Evolutionary conservation across 2,329 filamentous ascomycete genomes (phyloP).

Genomic region (Cercospora citrullina): DNA sequence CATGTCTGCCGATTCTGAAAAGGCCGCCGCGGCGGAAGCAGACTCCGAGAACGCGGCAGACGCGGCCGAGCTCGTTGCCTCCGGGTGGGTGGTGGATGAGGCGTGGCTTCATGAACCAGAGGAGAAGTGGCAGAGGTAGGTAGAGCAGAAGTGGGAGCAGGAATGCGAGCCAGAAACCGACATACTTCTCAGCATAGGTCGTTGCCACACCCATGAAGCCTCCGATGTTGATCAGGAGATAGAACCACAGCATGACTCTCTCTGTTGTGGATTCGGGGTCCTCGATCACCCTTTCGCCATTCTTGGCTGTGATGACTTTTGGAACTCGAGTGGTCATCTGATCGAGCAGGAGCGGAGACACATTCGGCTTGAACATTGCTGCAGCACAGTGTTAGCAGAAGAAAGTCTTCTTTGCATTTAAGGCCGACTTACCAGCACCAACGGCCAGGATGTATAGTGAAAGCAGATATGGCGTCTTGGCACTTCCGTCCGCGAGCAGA

Average conservation of each 20-base stretch:
- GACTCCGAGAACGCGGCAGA: slow-evolving; percentile 29
- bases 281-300: slow-evolving; percentile 49
- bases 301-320: slow-evolving; percentile 42
- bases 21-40: slow-evolving; percentile 24
- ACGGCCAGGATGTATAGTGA: slow-evolving; percentile 45
- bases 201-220: slow-evolving; percentile 28
- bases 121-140: slow-evolving; percentile 44
- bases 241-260: slow-evolving; percentile 62
- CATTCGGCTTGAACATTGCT: slow-evolving; percentile 70
- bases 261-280: slow-evolving; percentile 50
- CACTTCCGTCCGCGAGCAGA: slow-evolving; percentile 39
- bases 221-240: slow-evolving; percentile 68
- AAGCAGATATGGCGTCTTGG: slow-evolving; percentile 44
- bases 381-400: neutral
- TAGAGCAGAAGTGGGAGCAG: slow-evolving; percentile 64
- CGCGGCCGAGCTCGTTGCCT: slow-evolving; percentile 31
- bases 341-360: slow-evolving; percentile 54
- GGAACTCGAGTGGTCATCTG: slow-evolving; percentile 45
- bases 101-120: slow-evolving; percentile 33
- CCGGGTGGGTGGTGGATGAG: slow-evolving; percentile 31
- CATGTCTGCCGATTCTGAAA: slow-evolving; percentile 23
- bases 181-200: slow-evolving; percentile 61
- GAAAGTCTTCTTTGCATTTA: slow-evolving; percentile 46
- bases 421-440: slow-evolving; percentile 47
- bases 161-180: slow-evolving; percentile 67